These are phyloP conservation scores for Fulvia fulva DNA, from an alignment of 2,329 filamentous ascomycete genomes.

Conservation along the genomic window DNA sequence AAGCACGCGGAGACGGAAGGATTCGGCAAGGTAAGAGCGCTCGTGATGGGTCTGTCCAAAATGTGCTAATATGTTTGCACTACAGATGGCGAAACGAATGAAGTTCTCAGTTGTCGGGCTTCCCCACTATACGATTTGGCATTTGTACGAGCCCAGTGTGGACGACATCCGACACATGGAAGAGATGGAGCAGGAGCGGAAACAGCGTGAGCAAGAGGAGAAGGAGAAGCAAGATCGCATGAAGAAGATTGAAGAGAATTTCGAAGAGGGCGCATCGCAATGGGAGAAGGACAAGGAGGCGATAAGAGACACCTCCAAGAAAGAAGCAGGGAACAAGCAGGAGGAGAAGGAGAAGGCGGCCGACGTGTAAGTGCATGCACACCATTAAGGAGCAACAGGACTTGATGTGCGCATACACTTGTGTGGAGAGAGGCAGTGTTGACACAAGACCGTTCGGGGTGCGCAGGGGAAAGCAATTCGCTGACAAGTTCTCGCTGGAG, in stretches of 20 bases:
- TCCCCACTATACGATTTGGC: constrained; percentile 98
- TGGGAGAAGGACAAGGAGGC: constrained; percentile 88
- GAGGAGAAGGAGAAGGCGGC: constrained; percentile 14
- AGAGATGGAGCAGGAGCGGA: constrained; percentile 89
- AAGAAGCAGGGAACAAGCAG: constrained; percentile 43
- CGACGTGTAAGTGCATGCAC: constrained; percentile 23
- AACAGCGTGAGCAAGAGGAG: constrained; percentile 76
- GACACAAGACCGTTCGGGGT: constrained; percentile 9
- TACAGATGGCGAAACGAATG: constrained; percentile 94
- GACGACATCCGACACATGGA: constrained; percentile 98
- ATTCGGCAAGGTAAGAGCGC: constrained; percentile 78
- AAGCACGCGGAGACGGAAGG: constrained; percentile 98
- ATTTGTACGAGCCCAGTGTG: constrained; percentile 97
- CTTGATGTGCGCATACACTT: constrained; percentile 3
- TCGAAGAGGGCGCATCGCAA: constrained; percentile 70
- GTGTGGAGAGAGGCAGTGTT: constrained; percentile 7
- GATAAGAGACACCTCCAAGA: constrained; percentile 64
- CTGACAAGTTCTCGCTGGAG: constrained; percentile 24
- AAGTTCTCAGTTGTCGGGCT: constrained; percentile 90
- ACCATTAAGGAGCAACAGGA: constrained; percentile 1
- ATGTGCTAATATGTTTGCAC: constrained; percentile 16
- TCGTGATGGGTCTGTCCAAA: neutral
- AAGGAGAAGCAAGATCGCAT: constrained; percentile 66
- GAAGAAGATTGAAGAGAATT: constrained; percentile 76
- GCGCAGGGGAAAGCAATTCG: constrained; percentile 23